Evolutionary conservation across 345 rosid species (phyloP).

Genomic region (rapeseed (Brassica napus)): DNA sequence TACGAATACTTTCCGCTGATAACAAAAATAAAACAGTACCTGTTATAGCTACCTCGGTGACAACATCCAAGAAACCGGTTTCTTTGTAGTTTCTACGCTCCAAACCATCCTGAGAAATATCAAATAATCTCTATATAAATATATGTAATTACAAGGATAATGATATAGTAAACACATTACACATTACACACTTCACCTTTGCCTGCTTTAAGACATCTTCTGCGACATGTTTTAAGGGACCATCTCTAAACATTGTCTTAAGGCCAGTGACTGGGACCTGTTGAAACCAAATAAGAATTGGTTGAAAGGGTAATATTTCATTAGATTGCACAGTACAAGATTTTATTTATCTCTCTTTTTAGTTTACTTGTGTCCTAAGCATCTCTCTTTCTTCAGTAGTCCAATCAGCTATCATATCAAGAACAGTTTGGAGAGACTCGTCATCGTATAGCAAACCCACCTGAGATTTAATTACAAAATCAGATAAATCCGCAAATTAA

Average conservation of each 20-base stretch:
- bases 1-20: neutral
- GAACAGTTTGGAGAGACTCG: conserved; percentile 67
- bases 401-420: conserved; percentile 81
- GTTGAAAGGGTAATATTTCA: neutral
- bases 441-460: conserved; percentile 86
- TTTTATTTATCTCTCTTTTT: conserved; percentile 35
- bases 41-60: conserved; percentile 74
- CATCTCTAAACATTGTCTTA: conserved; percentile 78
- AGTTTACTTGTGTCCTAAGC: conserved; percentile 52
- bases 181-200: conserved; percentile 44
- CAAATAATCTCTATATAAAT: neutral
- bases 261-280: conserved; percentile 81
- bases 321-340: too few relatives aligned
- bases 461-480: conserved; percentile 44
- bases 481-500: neutral
- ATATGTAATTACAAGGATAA: neutral
- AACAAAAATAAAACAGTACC: conserved; percentile 42
- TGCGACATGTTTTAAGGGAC: conserved; percentile 59
- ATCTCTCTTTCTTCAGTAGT: conserved; percentile 74
- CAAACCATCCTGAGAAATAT: conserved; percentile 65
- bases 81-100: conserved; percentile 88
- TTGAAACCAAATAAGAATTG: conserved; percentile 2
- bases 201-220: conserved; percentile 72
- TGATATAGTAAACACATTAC: neutral
- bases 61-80: conserved; percentile 66